Base-by-base conservation (phyloP, 805 yeast genomes). In the Zygoascus tannicola region DNA sequence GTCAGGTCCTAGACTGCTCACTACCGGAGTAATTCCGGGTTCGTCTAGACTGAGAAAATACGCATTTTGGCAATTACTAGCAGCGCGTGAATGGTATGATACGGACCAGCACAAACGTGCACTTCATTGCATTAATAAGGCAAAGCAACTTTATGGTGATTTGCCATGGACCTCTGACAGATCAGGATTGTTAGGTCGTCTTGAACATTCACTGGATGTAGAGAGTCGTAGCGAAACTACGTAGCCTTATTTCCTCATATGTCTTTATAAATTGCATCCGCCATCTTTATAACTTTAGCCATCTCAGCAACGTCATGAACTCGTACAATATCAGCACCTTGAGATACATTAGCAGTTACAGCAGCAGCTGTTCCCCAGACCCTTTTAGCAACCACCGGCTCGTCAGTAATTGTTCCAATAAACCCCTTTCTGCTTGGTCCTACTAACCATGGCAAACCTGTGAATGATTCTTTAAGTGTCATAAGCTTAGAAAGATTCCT, bases 391-490 rank as follows among this genome's bases (percentile, higher is more conserved):
- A 95, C 76, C 1, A 57, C 65, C 2, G 64, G 60, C 44, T 74
- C 80, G 5, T 74, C 75, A 7, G 87, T 80, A 26, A 85, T 64
- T 0, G 74, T 70, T 1, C 95, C 97, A 51, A 92, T 77, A 56
- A 92, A 92, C 56, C 74, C 70, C 68, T 92, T 92, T 51, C 97
- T 73, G 18, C 95, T 84, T 1, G 97, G 85, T 0, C 97, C 99
- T 18, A 87, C 59, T 34, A 92, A 66, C 44, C 85, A 68, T 0
- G 95, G 84, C 38, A 85, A 56, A 5, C 76, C 71, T 5, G 57
- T 55, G 26, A 64, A 48, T 8, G 49, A 63, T 5, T 54, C 56
- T 22, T 50, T 52, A 10, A 35, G 18, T 8, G 32, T 20, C 28
- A 32, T 32, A 8, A 46, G 40, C 44, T 34, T 50, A 43, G 22